Evolutionary conservation across 352 stramenopile species (phyloP), one percentile per base, ranked within the genome.

Genomic region (Phytophthora sp.): DNA sequence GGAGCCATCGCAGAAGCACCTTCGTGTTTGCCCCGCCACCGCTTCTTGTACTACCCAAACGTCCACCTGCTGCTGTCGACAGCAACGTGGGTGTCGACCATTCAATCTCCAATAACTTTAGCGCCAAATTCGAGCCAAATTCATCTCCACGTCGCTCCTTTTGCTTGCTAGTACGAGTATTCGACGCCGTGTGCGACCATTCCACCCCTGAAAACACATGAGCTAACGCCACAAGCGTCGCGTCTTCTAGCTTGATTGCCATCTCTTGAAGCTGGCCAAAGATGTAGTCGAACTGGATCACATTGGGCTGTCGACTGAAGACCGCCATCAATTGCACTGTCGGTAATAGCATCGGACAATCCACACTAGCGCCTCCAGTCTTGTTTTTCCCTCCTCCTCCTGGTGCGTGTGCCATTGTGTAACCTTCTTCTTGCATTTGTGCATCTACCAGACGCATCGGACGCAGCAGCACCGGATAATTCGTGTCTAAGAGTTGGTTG

Each of bases 231-330:
- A 95, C 82, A 16, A 95, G 71, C 13, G 87, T 76, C 21, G 86
- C 86, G 46, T 95, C 87, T 68, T 95, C 87, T 1, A 95, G 39
- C 31, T 95, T 95, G 38, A 95, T 90, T 61, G 93, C 85, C n/a
- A 95, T 66, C 50, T 95, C 87, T 63, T 95, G 87, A 18, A 95
- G 73, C 49, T 95, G 87, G 4, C 80, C 85, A 61, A 95, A 95
- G 39, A 95, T 93, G 69, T 95, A 95, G 50, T 95, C 85, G 33
- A 95, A 92, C 46, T 93, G 81, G 18, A 93, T 70, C 31, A 95
- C 71, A 16, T 81, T 86, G 0, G 79, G 66, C 33, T 89, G 80
- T 18, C 74, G 74, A 33, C 71, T 76, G 51, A 91, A 90, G 3
- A 95, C 87, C 18, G 77, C 76, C 87, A 93, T 95, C 4, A 93